A percentile compares a stretch with the other conserved stretches of the same genome.
These are phyloP conservation scores for Erodium texanum DNA, from an alignment of 441 rosid species.

Conservation along the genomic window DNA sequence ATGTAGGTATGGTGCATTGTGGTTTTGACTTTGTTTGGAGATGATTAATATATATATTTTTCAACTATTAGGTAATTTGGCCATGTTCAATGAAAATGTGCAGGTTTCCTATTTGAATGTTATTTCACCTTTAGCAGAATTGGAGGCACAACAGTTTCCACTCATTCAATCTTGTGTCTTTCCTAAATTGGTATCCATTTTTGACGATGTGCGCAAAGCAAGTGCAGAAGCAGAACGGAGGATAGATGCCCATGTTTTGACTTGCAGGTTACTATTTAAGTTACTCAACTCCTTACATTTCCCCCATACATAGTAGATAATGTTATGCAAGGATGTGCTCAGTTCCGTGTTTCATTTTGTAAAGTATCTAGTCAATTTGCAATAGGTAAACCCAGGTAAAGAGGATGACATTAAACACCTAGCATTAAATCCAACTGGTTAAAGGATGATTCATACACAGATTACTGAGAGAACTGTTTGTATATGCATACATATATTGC, in stretches of 20 bases:
- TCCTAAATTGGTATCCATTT: slow-evolving; percentile 63
- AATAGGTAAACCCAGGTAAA: background rate
- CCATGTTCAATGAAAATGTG: slow-evolving; percentile 14
- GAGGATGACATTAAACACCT: background rate
- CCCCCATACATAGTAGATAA: slow-evolving; percentile 3
- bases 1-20: background rate
- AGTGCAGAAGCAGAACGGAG: slow-evolving; percentile 73
- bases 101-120: slow-evolving; percentile 71
- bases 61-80: background rate
- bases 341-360: background rate
- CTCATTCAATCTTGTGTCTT: slow-evolving; percentile 48
- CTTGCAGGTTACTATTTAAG: slow-evolving; percentile 52
- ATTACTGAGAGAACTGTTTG: background rate
- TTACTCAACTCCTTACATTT: slow-evolving; percentile 7
- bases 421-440: background rate
- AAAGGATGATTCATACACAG: background rate
- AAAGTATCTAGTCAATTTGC: background rate
- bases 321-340: background rate
- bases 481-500: background rate
- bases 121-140: slow-evolving; percentile 44
- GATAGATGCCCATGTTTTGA: slow-evolving; percentile 49
- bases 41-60: background rate
- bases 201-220: slow-evolving; percentile 55
- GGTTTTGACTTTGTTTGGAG: slow-evolving; percentile 1
- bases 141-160: slow-evolving; percentile 45